Conservation (phyloP, 2,329 filamentous ascomycete species). For the Trichoderma afroharzianum region DNA sequence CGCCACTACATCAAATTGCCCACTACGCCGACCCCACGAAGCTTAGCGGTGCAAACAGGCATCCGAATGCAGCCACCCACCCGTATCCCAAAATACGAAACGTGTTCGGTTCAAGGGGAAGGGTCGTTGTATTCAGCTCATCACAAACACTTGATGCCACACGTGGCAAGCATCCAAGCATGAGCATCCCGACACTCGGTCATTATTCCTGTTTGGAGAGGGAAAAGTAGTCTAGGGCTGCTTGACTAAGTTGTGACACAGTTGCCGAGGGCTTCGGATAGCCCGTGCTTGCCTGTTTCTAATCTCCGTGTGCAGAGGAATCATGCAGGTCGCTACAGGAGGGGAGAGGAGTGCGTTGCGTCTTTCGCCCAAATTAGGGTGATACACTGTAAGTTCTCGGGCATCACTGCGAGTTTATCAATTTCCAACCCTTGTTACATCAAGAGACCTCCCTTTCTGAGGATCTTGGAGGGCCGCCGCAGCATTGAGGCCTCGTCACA, state of each 20-base stretch:
- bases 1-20: not conserved
- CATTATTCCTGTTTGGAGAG: not conserved
- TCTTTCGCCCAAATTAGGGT: not conserved
- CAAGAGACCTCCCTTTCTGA: not conserved
- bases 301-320: not conserved
- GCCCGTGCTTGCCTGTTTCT: not conserved
- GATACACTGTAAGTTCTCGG: not conserved
- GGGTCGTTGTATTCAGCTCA: not conserved
- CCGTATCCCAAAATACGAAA: not conserved
- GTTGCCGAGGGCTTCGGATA: not conserved
- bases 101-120: not conserved
- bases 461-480: not conserved
- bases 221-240: not conserved
- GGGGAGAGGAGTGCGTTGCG: no score
- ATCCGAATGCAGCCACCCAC: not conserved
- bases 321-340: not conserved
- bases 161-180: not conserved
- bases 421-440: not conserved
- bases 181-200: not conserved
- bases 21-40: not conserved
- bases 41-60: not conserved
- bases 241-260: not conserved
- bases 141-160: not conserved
- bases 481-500: not conserved
- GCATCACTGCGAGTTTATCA: not conserved